These are phyloP conservation scores for Capniomyces stellatus DNA, from an alignment of 371 early-diverging fungal genomes.

Conservation along the genomic window DNA sequence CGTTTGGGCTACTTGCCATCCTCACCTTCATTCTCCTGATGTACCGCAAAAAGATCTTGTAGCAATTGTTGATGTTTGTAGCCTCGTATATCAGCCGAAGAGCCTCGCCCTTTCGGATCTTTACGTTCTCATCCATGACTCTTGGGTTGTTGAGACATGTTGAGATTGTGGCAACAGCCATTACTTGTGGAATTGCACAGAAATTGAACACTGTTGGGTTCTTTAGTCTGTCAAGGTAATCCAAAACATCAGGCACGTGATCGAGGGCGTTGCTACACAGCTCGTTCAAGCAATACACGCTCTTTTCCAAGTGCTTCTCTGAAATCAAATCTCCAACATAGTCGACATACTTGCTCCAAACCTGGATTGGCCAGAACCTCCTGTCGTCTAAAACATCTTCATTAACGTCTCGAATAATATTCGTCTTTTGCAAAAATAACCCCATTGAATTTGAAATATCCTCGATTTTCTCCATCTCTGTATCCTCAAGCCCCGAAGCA, in stretches of 20 bases:
- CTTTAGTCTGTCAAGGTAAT: constrained; percentile 54
- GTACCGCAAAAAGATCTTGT: constrained; percentile 46
- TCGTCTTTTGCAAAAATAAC: constrained; percentile 87
- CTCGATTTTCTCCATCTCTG: background rate
- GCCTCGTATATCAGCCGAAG: constrained; percentile 51
- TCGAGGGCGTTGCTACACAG: constrained; percentile 72
- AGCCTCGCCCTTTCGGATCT: constrained; percentile 89
- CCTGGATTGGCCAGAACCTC: constrained; percentile 84
- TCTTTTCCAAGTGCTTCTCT: constrained; percentile 17
- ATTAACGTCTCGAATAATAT: constrained; percentile 83
- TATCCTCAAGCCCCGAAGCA: constrained; percentile 66
- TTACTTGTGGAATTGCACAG: constrained; percentile 92
- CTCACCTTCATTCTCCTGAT: constrained; percentile 39
- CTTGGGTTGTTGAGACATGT: constrained; percentile 68
- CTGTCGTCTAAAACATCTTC: constrained; percentile 79
- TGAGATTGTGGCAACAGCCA: constrained; percentile 89
- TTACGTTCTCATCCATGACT: constrained; percentile 59
- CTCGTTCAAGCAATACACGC: constrained; percentile 35
- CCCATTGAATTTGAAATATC: constrained; percentile 73
- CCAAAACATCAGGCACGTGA: constrained; percentile 70
- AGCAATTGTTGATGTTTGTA: constrained; percentile 36
- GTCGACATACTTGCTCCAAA: constrained; percentile 59
- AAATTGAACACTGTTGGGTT: constrained; percentile 77
- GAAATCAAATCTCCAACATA: constrained; percentile 27
- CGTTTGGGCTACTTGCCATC: constrained; percentile 30